Evolutionary conservation across 2,329 filamentous ascomycete species (phyloP).

Genomic region (Endoconidiophora laricicola): DNA sequence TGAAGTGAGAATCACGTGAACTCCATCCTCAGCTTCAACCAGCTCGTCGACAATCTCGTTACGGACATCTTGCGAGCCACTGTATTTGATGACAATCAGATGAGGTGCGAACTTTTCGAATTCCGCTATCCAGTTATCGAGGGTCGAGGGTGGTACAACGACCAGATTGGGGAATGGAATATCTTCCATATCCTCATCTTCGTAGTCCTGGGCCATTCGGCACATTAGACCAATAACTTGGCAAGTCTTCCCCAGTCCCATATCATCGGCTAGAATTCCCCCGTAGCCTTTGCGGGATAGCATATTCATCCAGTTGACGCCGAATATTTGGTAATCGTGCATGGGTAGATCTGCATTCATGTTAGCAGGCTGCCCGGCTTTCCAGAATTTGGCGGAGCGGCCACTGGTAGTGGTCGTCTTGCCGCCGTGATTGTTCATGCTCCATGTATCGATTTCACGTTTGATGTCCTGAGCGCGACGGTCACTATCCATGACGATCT

Average conservation of each 20-base stretch:
- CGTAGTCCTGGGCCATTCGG: constrained; percentile 54
- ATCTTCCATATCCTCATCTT: constrained; percentile 19
- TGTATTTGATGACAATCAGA: constrained; percentile 55
- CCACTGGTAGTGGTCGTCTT: constrained; percentile 12
- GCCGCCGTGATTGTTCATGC: constrained; percentile 30
- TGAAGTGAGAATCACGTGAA: constrained; percentile 42
- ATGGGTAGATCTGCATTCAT: constrained; percentile 64
- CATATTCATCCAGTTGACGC: constrained; percentile 83
- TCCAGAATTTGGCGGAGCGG: constrained; percentile 5
- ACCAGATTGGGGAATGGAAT: constrained; percentile 59
- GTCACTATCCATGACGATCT: constrained; percentile 63
- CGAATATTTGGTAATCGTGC: constrained; percentile 88
- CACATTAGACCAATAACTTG: constrained; percentile 88
- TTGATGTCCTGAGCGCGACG: constrained; percentile 44
- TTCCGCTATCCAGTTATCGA: constrained; percentile 91
- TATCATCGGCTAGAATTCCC: constrained; percentile 90
- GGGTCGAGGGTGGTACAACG: constrained; percentile 80
- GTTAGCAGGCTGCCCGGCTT: constrained; percentile 46
- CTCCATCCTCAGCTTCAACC: constrained; percentile 34
- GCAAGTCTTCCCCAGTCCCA: constrained; percentile 93
- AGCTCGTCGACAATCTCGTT: constrained; percentile 48
- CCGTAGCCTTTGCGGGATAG: constrained; percentile 66
- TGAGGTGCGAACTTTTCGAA: constrained; percentile 73
- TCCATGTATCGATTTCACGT: constrained; percentile 29
- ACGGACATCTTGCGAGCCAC: constrained; percentile 49